phyloP scores from a whole-genome alignment of 192 early-diverging fungal species.

The Umbelopsis ramanniana region DNA sequence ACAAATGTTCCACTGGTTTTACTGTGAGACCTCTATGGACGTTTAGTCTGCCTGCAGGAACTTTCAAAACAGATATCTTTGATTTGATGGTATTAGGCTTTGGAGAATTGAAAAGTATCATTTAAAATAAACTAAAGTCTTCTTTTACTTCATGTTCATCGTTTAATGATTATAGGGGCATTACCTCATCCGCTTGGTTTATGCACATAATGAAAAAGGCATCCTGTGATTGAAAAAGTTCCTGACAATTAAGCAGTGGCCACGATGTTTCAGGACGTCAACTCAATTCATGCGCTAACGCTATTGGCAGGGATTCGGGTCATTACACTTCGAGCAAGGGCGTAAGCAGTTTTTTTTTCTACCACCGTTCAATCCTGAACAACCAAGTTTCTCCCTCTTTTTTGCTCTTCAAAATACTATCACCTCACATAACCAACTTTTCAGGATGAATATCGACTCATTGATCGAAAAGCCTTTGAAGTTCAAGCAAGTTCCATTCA shows the following conservation, averaged over 20 bases:
- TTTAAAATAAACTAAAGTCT: not conserved
- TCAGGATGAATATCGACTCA: slow-evolving; percentile 8
- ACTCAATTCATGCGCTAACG: slow-evolving; percentile 12
- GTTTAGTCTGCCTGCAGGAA: slow-evolving; percentile 19
- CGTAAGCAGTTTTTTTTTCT: not conserved
- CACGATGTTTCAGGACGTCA: slow-evolving; percentile 21
- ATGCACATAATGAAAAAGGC: slow-evolving; percentile 1
- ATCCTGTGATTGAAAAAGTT: not conserved
- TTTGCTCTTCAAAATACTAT: not conserved
- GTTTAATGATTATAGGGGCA: not conserved
- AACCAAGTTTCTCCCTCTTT: not conserved
- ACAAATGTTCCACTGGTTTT: slow-evolving; percentile 19
- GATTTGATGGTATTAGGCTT: not conserved
- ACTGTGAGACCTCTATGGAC: slow-evolving; percentile 11
- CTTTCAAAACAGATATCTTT: not conserved
- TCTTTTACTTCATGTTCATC: not conserved
- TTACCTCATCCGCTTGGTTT: not conserved
- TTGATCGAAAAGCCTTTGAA: slow-evolving; percentile 14
- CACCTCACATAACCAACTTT: not conserved
- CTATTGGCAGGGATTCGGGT: slow-evolving; percentile 21
- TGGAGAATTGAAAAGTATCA: no score
- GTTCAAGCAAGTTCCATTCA: slow-evolving; percentile 12
- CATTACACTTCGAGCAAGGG: not conserved
- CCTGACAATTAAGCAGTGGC: slow-evolving; percentile 17
- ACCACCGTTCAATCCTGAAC: not conserved